Base-by-base conservation (phyloP, 2,329 filamentous ascomycete species). In the Mycocentrospora acerina region DNA sequence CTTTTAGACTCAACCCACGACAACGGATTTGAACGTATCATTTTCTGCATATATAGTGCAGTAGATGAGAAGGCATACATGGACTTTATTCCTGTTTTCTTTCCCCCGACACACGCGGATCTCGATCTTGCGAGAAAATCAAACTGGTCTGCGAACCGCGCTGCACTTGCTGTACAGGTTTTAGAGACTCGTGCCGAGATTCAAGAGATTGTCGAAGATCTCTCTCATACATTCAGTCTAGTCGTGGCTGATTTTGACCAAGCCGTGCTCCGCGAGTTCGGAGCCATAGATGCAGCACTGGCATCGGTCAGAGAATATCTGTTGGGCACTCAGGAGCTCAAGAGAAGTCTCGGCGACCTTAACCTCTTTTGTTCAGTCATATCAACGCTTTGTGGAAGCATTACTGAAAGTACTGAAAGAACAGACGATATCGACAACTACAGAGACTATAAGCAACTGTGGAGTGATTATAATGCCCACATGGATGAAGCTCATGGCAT, bases 71-170 rank as follows among this genome's bases (percentile, higher is more conserved):
- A 55, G 27, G 56, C 60, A 1, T 66, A 64, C 29, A 54, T 49
- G 25, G 51, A 63, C 13, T 51, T 58, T 17, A 35, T 66, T 4
- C 59, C 62, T 0, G 51, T 57, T 0, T 65, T 56, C 42, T 65
- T 66, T 13, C 62, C 62, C 9, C 61, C 61, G 11, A 64, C 58
- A 14, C 53, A 62, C 32, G 51, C 47, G 15, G 60, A 65, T 27
- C 24, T 62, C 4, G 60, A 62, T 13, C 42, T 42, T 14, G 48
- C 53, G 3, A 42, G 41, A 17, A 33, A 41, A 10, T 43, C 36
- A 5, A 39, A 44, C 4, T 26, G 30, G 29, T 42, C 41, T 27
- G 28, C 34, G 13, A 49, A 43, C 25, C 48, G 36, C 18, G 40
- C 42, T 18, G 40, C 42, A 4, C 32, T 56, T 6, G 47, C 41